phyloP scores from a whole-genome alignment of 2,329 filamentous ascomycete genomes.

The Pseudogymnoascus sp. region DNA sequence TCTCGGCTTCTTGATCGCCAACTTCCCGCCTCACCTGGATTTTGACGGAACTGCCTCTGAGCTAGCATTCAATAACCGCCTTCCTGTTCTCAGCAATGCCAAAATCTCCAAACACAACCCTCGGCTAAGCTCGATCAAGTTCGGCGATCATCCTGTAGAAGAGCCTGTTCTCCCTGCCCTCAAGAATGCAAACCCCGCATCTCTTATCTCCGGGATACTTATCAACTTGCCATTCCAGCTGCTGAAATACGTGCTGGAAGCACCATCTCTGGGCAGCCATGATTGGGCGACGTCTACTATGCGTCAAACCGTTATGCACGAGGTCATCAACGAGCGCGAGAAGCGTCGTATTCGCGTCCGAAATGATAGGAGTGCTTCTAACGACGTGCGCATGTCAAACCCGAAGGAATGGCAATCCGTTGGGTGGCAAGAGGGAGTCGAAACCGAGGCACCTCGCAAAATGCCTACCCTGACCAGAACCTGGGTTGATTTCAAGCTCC shows the following conservation, averaged over 20 bases:
- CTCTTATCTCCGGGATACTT: slow-evolving; percentile 54
- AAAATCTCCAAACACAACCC: slow-evolving; percentile 37
- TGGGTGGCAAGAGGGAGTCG: slow-evolving; percentile 28
- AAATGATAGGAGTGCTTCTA: slow-evolving; percentile 19
- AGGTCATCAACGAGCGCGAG: slow-evolving; percentile 51
- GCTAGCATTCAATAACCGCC: slow-evolving; percentile 38
- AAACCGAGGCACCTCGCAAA: slow-evolving; percentile 12
- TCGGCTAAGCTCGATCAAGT: slow-evolving; percentile 57
- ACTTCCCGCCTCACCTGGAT: slow-evolving; percentile 52
- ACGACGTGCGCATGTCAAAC: slow-evolving; percentile 23
- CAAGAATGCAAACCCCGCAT: slow-evolving; percentile 29
- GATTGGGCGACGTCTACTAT: slow-evolving; percentile 41
- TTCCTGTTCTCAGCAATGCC: slow-evolving; percentile 30
- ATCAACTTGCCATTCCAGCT: slow-evolving; percentile 62
- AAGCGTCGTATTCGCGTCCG: slow-evolving; percentile 35
- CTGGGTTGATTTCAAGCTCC: slow-evolving; percentile 23
- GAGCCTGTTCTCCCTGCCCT: slow-evolving; percentile 23
- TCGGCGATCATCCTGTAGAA: slow-evolving; percentile 54
- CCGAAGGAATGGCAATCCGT: slow-evolving; percentile 26
- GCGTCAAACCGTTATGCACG: slow-evolving; percentile 41
- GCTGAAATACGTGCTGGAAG: slow-evolving; percentile 58
- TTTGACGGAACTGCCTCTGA: slow-evolving; percentile 44
- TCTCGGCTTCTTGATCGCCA: slow-evolving; percentile 51
- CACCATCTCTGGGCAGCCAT: slow-evolving; percentile 44
- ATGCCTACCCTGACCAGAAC: slow-evolving; percentile 17